Evolutionary conservation across 108 stramenopile species (phyloP).

Genomic region (Seminavis robusta): DNA sequence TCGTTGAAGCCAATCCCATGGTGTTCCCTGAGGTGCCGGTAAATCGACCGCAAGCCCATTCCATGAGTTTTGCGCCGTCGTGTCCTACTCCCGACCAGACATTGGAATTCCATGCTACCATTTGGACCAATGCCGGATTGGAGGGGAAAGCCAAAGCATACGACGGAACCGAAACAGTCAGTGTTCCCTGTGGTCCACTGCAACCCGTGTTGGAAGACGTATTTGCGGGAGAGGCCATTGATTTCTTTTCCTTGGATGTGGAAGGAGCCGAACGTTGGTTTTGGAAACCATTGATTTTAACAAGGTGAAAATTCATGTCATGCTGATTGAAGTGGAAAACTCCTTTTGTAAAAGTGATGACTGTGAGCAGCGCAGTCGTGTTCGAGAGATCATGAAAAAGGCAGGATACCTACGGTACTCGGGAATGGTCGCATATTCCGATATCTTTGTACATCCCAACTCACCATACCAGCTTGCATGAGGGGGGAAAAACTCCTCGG

Average conservation of each 20-base stretch:
- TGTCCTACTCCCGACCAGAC: too few species aligned
- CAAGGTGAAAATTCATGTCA: slow-evolving; percentile 35
- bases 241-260: slow-evolving; percentile 70
- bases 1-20: slow-evolving; percentile 10
- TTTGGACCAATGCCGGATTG: slow-evolving; percentile 43
- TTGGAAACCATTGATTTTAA: slow-evolving; percentile 55
- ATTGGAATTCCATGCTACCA: slow-evolving; percentile 27
- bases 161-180: slow-evolving; percentile 19
- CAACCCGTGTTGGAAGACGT: slow-evolving; percentile 37
- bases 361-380: slow-evolving; percentile 17
- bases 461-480: background rate
- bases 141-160: slow-evolving; percentile 11
- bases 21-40: background rate
- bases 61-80: slow-evolving; percentile 45
- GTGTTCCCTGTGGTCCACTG: slow-evolving; percentile 51
- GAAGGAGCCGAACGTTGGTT: slow-evolving; percentile 59
- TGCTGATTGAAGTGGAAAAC: slow-evolving; percentile 56
- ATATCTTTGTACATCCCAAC: slow-evolving; percentile 29
- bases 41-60: slow-evolving; percentile 40
- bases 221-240: slow-evolving; percentile 28
- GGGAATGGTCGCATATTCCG: slow-evolving; percentile 12
- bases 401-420: slow-evolving; percentile 27
- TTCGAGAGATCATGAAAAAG: slow-evolving; percentile 17
- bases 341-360: slow-evolving; percentile 17
- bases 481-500: too few species aligned